These are phyloP conservation scores for Ceratocystis papillata DNA, from an alignment of 2,329 filamentous ascomycete genomes.

Conservation along the genomic window DNA sequence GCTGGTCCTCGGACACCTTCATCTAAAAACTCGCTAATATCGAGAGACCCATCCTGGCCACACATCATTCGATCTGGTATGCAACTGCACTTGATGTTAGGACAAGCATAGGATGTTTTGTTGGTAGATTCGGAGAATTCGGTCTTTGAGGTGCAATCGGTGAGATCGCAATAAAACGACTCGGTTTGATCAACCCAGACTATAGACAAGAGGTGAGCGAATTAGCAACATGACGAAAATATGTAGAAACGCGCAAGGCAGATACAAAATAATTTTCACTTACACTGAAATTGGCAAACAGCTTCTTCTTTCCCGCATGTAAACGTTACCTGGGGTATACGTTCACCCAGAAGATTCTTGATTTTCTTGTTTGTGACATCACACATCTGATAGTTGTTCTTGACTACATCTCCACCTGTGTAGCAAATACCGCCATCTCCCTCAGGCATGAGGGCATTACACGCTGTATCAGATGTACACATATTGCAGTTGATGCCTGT, in stretches of 20 bases:
- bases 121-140: conserved; percentile 62
- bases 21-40: conserved; percentile 79
- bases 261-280: conserved; percentile 28
- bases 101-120: conserved; percentile 72
- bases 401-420: conserved; percentile 76
- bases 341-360: conserved; percentile 67
- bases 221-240: background rate
- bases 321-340: conserved; percentile 89
- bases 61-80: conserved; percentile 89
- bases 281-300: conserved; percentile 91
- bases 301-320: conserved; percentile 65
- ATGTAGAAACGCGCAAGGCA: background rate
- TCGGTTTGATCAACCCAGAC: conserved; percentile 92
- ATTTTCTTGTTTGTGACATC: conserved; percentile 96
- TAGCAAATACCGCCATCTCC: conserved; percentile 81
- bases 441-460: conserved; percentile 76
- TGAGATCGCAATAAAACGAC: conserved; percentile 90
- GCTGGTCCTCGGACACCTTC: conserved; percentile 79
- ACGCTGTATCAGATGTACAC: conserved; percentile 72
- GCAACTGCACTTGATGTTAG: conserved; percentile 76
- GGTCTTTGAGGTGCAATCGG: conserved; percentile 64
- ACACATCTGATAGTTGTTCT: conserved; percentile 95
- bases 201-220: conserved; percentile 30
- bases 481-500: conserved; percentile 96
- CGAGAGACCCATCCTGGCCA: conserved; percentile 79